Percentiles rank a stretch among this genome's conserved stretches.
These are phyloP conservation scores for Xylaria sp. DNA, from an alignment of 2,329 filamentous ascomycete genomes.

Conservation along the genomic window DNA sequence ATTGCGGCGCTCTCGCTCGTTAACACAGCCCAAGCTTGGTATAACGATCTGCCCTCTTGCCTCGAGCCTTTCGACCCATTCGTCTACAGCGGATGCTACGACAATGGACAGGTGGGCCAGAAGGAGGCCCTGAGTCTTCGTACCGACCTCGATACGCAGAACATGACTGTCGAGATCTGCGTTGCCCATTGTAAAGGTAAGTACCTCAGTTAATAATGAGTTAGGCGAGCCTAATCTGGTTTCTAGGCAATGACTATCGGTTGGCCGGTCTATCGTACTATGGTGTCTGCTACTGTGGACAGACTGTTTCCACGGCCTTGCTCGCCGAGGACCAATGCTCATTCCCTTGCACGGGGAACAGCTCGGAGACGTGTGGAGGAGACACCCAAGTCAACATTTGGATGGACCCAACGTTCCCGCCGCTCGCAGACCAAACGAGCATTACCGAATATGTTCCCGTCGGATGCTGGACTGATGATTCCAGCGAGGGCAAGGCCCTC, in stretches of 20 bases:
- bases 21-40: conserved; percentile 54
- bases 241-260: conserved; percentile 59
- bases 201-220: conserved; percentile 26
- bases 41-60: conserved; percentile 59
- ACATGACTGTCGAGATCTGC: conserved; percentile 62
- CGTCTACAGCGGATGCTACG: conserved; percentile 61
- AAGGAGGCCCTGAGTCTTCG: conserved; percentile 55
- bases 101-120: conserved; percentile 50
- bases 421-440: conserved; percentile 54
- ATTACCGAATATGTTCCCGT: conserved; percentile 65
- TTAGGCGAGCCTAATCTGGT: conserved; percentile 4
- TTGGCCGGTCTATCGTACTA: conserved; percentile 64
- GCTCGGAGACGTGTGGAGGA: conserved; percentile 52
- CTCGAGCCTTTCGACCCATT: conserved; percentile 59
- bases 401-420: conserved; percentile 59
- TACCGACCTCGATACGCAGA: conserved; percentile 51
- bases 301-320: conserved; percentile 63
- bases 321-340: conserved; percentile 66
- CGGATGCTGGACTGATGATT: conserved; percentile 69
- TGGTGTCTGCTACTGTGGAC: conserved; percentile 64
- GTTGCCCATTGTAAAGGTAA: conserved; percentile 61
- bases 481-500: conserved; percentile 57
- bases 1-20: conserved; percentile 55
- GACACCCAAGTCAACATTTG: conserved; percentile 38
- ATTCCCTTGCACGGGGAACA: conserved; percentile 63